Conservation (phyloP, 164 flowering plant genomes). For the Annona squamosa region DNA sequence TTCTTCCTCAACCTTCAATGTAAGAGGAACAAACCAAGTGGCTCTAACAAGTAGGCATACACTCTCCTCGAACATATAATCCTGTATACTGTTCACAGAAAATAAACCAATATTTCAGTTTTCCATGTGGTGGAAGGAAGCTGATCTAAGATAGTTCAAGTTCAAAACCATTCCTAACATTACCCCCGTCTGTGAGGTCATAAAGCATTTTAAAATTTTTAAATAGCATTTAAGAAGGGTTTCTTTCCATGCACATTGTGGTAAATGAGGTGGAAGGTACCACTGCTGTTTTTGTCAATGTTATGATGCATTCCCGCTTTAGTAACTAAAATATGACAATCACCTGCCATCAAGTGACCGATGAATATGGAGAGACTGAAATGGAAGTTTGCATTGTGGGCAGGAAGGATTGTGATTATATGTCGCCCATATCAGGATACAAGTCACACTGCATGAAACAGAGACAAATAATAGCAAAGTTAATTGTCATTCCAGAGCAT, state of each 20-base stretch:
- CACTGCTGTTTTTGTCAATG: neutral
- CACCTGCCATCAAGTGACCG: conserved; percentile 94
- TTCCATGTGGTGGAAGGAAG: neutral
- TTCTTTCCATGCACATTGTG: neutral
- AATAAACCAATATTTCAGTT: neutral
- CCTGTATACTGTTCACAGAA: conserved; percentile 46
- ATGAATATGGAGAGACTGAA: conserved; percentile 64
- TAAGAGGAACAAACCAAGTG: conserved; percentile 65
- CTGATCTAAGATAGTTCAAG: neutral
- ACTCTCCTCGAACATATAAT: conserved; percentile 97
- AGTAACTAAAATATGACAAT: neutral
- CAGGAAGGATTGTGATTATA: conserved; percentile 63
- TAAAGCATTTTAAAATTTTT: neutral
- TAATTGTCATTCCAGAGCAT: neutral
- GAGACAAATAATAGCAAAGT: neutral
- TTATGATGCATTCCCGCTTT: neutral
- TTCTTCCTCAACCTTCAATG: conserved; percentile 39
- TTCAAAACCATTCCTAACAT: neutral
- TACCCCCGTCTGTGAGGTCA: neutral
- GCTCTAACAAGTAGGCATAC: conserved; percentile 92
- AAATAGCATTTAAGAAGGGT: neutral
- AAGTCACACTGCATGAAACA: conserved; percentile 54
- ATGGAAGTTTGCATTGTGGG: conserved; percentile 87
- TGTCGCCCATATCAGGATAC: conserved; percentile 86
- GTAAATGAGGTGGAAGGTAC: neutral